Evolutionary conservation across 192 early-diverging fungal species (phyloP), one percentile per base, ranked within the genome.

Genomic region (Dissophora ornata): DNA sequence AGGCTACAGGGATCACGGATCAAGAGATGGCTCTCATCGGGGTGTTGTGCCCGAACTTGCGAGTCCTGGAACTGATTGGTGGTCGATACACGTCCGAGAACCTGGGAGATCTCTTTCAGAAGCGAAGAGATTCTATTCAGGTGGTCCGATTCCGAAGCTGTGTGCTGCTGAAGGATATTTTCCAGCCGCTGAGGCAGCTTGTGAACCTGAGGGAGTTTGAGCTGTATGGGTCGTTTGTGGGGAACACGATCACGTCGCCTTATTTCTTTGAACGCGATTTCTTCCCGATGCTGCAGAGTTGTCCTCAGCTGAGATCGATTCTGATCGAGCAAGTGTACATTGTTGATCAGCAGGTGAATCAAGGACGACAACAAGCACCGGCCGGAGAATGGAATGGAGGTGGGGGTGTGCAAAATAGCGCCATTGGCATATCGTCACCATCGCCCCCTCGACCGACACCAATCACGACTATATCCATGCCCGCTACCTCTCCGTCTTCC

Each of bases 221-320:
- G n/a, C 47, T 77, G 36, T 52, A 77, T 62, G 73, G 73, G 4
- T 77, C 73, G 18, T 77, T 67, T 48, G 73, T 77, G 1, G 73
- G 73, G n/a, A 77, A 77, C 53, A 77, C 73, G 13, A 77, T 77
- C 38, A 77, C 64, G 4, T 77, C 73, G n/a, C 73, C 73, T 0
- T 62, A 62, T 29, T 77, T 77, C 41, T 77, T 77, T 30, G 57
- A 77, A 38, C 63, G 51, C 22, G 73, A 77, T 5, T 25, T 77
- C 16, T 67, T 67, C 16, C 73, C 73, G 0, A 47, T 77, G 51
- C 58, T 77, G 16, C 34, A 32, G 12, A 34, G 36, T 21, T 77
- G 73, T 19, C 73, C 65, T 34, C 53, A 30, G 22, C 46, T 77
- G 22, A 57, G 52, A 4, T 25, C 63, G 6, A 34, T 77, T 25